Percentiles rank a stretch among this genome's conserved stretches.
Evolutionary conservation across 2,329 filamentous ascomycete species (phyloP).

Genomic region (Phaeosphaeria sp.): DNA sequence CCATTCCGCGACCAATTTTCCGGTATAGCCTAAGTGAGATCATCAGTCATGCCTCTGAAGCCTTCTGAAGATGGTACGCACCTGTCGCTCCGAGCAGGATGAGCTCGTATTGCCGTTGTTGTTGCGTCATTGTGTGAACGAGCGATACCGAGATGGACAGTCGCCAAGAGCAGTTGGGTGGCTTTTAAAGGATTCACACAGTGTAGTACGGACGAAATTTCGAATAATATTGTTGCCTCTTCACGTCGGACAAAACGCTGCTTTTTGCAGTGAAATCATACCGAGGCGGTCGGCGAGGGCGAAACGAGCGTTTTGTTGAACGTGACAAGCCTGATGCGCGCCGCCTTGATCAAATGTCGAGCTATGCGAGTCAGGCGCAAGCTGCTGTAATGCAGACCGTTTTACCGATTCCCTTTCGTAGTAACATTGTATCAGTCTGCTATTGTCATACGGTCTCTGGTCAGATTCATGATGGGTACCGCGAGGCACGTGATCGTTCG

Average conservation of each 20-base stretch:
- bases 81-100: conserved; percentile 66
- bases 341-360: background rate
- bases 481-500: background rate
- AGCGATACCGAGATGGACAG: conserved; percentile 6
- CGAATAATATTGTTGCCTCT: conserved; percentile 11
- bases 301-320: conserved; percentile 10
- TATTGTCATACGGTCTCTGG: background rate
- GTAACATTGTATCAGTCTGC: background rate
- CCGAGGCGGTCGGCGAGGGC: conserved; percentile 22
- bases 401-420: background rate
- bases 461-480: background rate
- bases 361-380: background rate
- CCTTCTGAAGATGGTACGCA: background rate
- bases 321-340: background rate
- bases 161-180: conserved; percentile 4
- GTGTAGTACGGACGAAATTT: conserved; percentile 13
- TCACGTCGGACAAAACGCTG: conserved; percentile 26
- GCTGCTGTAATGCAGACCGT: background rate
- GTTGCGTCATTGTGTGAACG: conserved; percentile 30
- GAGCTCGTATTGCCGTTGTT: conserved; percentile 66
- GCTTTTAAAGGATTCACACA: conserved; percentile 13
- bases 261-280: conserved; percentile 20
- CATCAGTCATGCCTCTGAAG: background rate
- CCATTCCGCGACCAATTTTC: conserved; percentile 76
- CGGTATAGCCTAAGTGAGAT: conserved; percentile 75